Base-by-base conservation (phyloP, 768 basidiomycete species). In the Lyophyllum atratum region DNA sequence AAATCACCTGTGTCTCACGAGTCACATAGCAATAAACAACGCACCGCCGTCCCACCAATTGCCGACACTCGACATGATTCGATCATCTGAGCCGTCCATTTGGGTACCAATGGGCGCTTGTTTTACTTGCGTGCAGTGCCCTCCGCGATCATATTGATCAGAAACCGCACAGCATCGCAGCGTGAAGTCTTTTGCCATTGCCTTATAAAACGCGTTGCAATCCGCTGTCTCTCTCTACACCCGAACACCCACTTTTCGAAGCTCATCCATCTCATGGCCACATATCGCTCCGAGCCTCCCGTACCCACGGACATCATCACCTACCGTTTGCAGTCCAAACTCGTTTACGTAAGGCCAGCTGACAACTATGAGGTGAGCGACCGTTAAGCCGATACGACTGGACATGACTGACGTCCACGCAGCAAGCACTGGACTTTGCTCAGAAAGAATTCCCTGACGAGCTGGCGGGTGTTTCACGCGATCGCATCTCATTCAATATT, bases 261-360 rank as follows among this genome's bases (percentile, higher is more conserved):
- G 19, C 19, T 33, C 29, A 39, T 39, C 52, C 17, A 34, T 24
- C 10, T 37, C 17, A 66, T 68, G 66, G 61, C 68, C 19, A 61
- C 61, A 33, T 60, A 64, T 53, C 65, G 67, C 34, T 55, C 61
- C 28, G 59, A 50, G 15, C 63, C 69, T 28, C 47, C 67, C 4
- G 58, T 68, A 4, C 71, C 73, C 11, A 63, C 75, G 5, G 80
- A 84, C 37, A 72, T 85, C 51, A 68, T 85, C 56, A 84, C 80
- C 17, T 85, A 85, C 55, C 77, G 80, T 25, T 69, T 71, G 5
- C 64, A 73, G 0, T 64, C 70, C 8, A 63, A 75, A 25, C 69
- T 83, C n/a, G 80, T 85, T 15, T 85, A 82, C 44, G 84, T 86
- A 0, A 75, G 73, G 1, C 77, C 76, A 0, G 73, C 78, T 10